Evolutionary conservation across 805 yeast genomes (phyloP), one percentile per base, ranked within the genome.

Genomic region (Starmerella stellata): DNA sequence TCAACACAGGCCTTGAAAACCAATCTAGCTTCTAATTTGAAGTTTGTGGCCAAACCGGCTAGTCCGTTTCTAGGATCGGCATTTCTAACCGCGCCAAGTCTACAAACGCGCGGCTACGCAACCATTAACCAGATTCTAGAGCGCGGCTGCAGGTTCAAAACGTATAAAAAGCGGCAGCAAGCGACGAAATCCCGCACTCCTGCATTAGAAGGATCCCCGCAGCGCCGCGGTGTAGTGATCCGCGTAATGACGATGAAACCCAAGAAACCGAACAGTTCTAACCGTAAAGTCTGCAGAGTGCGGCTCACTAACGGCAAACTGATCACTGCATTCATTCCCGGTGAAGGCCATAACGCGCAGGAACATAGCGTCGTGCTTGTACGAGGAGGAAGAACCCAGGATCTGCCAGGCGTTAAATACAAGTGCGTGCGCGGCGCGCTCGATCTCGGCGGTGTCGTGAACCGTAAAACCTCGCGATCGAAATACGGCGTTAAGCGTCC

Each of bases 341-440:
- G 99, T 39, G 95, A 90, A 56, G 98, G 99, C 17, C 98, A 90
- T 60, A 90, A 90, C 55, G 64, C 93, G 18, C 96, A 90, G 64
- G 99, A 90, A 59, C 99, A 90, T 62, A 80, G 92, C 53, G 92
- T 90, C 37, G 96, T 90, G 1, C 71, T 74, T 38, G 93, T 90
- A 3, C 74, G 98, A 61, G 99, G 99, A n/a, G 99, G 98, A 14
- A 75, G 95, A 68, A 81, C 81, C 38, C 95, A 85, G 56, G 99
- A 90, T 74, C 66, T 87, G 52, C 98, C 98, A 20, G 99, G 99
- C 70, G 95, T 90, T 36, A 85, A 82, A 57, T 90, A 90, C 60
- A 90, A 80, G 61, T 66, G 82, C 49, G 78, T 90, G 17, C 74
- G 99, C 64, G 99, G 98, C 36, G 80, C 83, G 7, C 72, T 75